Base-by-base conservation (phyloP, 495 filamentous ascomycete genomes). In the Letharia columbiana region DNA sequence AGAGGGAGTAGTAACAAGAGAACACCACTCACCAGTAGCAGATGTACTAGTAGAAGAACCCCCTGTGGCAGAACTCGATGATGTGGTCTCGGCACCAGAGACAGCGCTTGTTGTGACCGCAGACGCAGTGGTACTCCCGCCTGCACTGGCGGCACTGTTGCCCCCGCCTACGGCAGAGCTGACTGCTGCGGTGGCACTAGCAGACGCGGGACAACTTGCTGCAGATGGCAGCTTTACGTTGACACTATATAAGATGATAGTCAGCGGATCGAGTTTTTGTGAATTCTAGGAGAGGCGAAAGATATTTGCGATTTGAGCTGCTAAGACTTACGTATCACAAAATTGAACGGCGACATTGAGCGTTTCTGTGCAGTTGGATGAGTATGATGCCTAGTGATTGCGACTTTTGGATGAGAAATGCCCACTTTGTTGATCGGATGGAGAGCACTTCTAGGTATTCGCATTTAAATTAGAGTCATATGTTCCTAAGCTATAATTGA, bases 361-460 rank as follows among this genome's bases (percentile, higher is more conserved):
- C 17, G 79, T 82, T n/a, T 72, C 82, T 86, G 66, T 42, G 59
- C 20, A 9, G 49, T 20, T 6, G 40, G 58, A 57, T 68, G 33
- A 68, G 40, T 20, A 49, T 31, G 23, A 35, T 61, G 41, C 12
- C 40, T 9, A 10, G 44, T 62, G 11, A 63, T 33, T 11, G 54
- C 31, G n/a, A 42, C 59, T 39, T 56, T 2, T 37, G 28, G 0
- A 65, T 31, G 12, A 4, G 45, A 41, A 45, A 12, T 12, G 74
- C 77, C 49, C 78, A 87, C 86, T 73, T 33, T 81, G 49, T 72
- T 89, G 83, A 49, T 89, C 87, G 0, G 74, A 73, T 1, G 37
- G 23, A 28, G 23, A 28, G 23, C 23, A 28, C 23, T 28, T 28
- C 23, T 28, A n/a, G n/a, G n/a, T n/a, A 28, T 28, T 28, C 23